A percentile compares a stretch with the other conserved stretches of the same genome.
These are phyloP conservation scores for Thermochaetoides thermophila DNA, from an alignment of 495 filamentous ascomycete species.

Conservation along the genomic window DNA sequence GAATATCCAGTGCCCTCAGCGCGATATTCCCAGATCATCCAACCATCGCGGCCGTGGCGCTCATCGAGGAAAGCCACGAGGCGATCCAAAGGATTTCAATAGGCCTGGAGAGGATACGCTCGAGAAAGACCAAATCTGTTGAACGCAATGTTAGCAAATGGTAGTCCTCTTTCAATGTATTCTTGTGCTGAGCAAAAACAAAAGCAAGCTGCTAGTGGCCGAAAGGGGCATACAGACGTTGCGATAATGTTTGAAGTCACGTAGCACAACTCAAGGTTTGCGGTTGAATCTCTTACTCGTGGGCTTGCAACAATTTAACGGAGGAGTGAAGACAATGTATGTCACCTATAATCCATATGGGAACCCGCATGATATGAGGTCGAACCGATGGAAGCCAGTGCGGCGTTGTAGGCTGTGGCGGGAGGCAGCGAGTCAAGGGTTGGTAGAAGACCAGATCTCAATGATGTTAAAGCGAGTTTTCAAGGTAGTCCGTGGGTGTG, in stretches of 20 bases:
- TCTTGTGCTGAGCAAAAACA: neutral
- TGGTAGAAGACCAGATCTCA: too few species aligned
- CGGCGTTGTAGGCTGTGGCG: too few species aligned
- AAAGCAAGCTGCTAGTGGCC: neutral
- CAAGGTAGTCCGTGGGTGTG: too few species aligned
- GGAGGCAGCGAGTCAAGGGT: too few species aligned
- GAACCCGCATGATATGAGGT: too few species aligned
- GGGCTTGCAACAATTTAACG: constrained; percentile 58
- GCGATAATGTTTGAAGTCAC: constrained; percentile 65
- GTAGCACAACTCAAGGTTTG: constrained; percentile 89
- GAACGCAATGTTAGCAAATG: neutral
- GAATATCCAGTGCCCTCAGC: constrained; percentile 94
- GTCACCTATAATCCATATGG: too few species aligned
- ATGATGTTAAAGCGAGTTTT: too few species aligned
- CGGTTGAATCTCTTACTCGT: constrained; percentile 65
- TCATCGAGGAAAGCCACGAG: constrained; percentile 75
- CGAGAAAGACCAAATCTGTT: constrained; percentile 65
- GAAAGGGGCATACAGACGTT: constrained; percentile 31
- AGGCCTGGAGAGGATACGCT: constrained; percentile 77
- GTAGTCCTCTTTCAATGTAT: too few species aligned
- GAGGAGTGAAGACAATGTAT: constrained; percentile 40
- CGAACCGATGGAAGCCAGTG: too few species aligned
- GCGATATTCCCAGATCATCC: constrained; percentile 95
- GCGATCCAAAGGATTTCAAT: constrained; percentile 78
- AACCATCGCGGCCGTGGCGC: constrained; percentile 65